A percentile compares a stretch with the other conserved stretches of the same genome.
Conservation (phyloP, 768 basidiomycete genomes). For the Hygrophorus russula region DNA sequence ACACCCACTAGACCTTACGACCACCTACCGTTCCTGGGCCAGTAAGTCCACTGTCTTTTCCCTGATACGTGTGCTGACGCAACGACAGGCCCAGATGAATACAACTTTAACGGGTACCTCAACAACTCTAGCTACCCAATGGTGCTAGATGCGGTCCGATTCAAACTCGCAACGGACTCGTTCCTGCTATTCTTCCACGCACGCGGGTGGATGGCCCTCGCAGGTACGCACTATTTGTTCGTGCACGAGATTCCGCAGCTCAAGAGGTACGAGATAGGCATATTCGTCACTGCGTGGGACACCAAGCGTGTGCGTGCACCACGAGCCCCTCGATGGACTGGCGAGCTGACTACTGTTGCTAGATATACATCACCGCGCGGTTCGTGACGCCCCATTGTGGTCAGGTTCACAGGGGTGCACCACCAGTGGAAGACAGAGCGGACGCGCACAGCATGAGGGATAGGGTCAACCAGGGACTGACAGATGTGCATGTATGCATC, state of each 20-base stretch:
- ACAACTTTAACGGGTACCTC: slow-evolving; percentile 64
- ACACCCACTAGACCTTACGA: slow-evolving; percentile 39
- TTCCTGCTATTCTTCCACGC: slow-evolving; percentile 48
- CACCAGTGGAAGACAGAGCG: too few relatives aligned
- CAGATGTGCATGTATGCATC: too few relatives aligned
- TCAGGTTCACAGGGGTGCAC: too few relatives aligned
- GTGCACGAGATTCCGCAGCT: slow-evolving; percentile 61
- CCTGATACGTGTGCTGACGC: too few relatives aligned
- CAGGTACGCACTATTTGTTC: slow-evolving; percentile 49
- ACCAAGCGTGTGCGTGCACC: slow-evolving; percentile 50
- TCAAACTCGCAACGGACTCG: slow-evolving; percentile 33
- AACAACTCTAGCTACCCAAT: slow-evolving; percentile 79
- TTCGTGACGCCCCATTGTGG: slow-evolving; percentile 62
- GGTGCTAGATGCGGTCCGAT: slow-evolving; percentile 37
- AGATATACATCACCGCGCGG: slow-evolving; percentile 56
- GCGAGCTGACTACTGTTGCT: not conserved
- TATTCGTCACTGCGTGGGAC: slow-evolving; percentile 54
- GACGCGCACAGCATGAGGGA: too few relatives aligned
- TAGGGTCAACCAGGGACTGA: too few relatives aligned
- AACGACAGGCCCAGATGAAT: slow-evolving; percentile 66
- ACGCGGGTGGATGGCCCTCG: slow-evolving; percentile 54
- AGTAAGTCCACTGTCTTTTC: too few relatives aligned
- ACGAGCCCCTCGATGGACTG: not conserved
- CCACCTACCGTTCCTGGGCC: slow-evolving; percentile 38
- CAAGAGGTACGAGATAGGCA: slow-evolving; percentile 47